A percentile compares a stretch with the other conserved stretches of the same genome.
Conservation (phyloP, 768 basidiomycete genomes). For the Rossbeevera mucosa region DNA sequence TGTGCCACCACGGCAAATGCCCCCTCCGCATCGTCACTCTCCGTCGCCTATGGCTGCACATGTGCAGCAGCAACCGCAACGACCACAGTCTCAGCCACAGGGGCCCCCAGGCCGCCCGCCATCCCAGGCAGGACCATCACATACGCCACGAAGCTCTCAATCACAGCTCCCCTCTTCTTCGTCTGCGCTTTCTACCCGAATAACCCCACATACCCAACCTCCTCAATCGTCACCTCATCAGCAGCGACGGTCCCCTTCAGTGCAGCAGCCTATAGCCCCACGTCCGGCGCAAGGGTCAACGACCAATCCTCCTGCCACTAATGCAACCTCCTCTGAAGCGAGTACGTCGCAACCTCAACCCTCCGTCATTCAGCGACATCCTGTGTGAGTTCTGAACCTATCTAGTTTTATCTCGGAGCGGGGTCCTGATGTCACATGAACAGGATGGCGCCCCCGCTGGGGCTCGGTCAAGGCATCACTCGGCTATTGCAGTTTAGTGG, state of each 20-base stretch:
- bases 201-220: conserved; percentile 33
- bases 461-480: conserved; percentile 58
- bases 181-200: conserved; percentile 28
- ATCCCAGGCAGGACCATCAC: conserved; percentile 45
- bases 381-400: conserved; percentile 24
- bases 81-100: conserved; percentile 61
- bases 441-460: conserved; percentile 36
- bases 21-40: conserved; percentile 41
- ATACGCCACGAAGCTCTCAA: conserved; percentile 42
- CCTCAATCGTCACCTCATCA: conserved; percentile 32
- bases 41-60: conserved; percentile 41
- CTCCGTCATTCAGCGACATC: neutral
- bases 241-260: conserved; percentile 31
- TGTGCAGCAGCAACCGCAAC: conserved; percentile 37
- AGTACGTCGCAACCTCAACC: neutral
- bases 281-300: conserved; percentile 30
- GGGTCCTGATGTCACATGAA: conserved; percentile 17
- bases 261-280: conserved; percentile 36
- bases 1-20: conserved; percentile 31
- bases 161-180: conserved; percentile 32
- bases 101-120: conserved; percentile 45
- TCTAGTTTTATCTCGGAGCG: neutral
- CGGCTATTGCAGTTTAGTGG: conserved; percentile 70
- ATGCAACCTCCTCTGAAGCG: conserved; percentile 24
- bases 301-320: conserved; percentile 21